These are phyloP conservation scores for Wakefieldia striispora DNA, from an alignment of 768 basidiomycete genomes.

Conservation along the genomic window DNA sequence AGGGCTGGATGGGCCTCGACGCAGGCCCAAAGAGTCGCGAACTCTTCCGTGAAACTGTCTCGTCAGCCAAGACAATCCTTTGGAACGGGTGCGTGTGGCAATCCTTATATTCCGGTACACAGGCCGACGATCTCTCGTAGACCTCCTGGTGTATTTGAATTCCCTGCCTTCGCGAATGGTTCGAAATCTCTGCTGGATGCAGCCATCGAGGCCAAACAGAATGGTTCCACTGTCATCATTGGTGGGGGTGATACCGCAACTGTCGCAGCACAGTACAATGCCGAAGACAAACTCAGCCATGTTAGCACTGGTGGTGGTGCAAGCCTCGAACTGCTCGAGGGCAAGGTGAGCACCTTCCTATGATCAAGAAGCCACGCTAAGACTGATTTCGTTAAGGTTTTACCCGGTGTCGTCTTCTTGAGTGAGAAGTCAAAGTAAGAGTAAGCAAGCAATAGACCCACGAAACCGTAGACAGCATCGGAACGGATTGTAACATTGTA, in stretches of 20 bases:
- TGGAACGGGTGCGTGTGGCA: constrained; percentile 78
- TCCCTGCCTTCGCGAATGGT: constrained; percentile 84
- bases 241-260: constrained; percentile 98
- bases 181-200: constrained; percentile 84
- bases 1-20: constrained; percentile 95
- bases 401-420: constrained; percentile 90
- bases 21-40: constrained; percentile 81
- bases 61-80: constrained; percentile 90
- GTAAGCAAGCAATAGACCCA: constrained; percentile 1
- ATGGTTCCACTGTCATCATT: constrained; percentile 90
- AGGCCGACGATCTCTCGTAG: constrained; percentile 39
- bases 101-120: neutral
- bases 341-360: constrained; percentile 64
- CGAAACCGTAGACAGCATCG: constrained; percentile 14
- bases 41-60: constrained; percentile 75
- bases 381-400: constrained; percentile 44
- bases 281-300: constrained; percentile 90
- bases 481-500: constrained; percentile 12
- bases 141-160: constrained; percentile 97
- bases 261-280: constrained; percentile 79
- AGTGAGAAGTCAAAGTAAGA: constrained; percentile 62
- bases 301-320: constrained; percentile 96
- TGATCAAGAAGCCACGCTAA: constrained; percentile 2
- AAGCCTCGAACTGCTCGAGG: constrained; percentile 93
- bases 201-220: constrained; percentile 79